Evolutionary conservation across 2,329 filamentous ascomycete species (phyloP).

Genomic region (Diaporthe amygdali): DNA sequence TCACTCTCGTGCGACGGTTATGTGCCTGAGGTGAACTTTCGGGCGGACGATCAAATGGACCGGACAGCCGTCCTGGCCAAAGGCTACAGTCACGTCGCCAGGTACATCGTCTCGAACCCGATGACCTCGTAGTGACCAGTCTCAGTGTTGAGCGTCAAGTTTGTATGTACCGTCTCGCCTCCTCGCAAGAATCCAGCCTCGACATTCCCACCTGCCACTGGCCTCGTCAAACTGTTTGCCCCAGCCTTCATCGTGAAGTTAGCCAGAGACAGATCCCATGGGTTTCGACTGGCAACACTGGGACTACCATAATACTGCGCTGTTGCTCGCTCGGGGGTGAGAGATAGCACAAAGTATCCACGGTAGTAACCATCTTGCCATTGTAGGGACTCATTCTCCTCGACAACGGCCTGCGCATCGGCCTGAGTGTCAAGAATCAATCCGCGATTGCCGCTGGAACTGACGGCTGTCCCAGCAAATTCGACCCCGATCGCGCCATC

Average conservation of each 20-base stretch:
- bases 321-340: conserved; percentile 62
- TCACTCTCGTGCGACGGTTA: too few relatives aligned
- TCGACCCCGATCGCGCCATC: conserved; percentile 64
- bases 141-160: conserved; percentile 7
- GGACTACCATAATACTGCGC: conserved; percentile 71
- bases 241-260: conserved; percentile 72
- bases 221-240: conserved; percentile 59
- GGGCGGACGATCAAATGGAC: too few relatives aligned
- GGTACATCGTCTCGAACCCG: conserved; percentile 7
- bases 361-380: conserved; percentile 78
- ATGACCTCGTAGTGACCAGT: not conserved
- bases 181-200: conserved; percentile 63
- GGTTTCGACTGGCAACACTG: conserved; percentile 62
- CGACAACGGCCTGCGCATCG: conserved; percentile 53
- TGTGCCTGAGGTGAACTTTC: too few relatives aligned
- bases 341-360: conserved; percentile 71
- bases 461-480: conserved; percentile 72
- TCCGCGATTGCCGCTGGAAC: conserved; percentile 61
- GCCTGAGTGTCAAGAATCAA: conserved; percentile 59
- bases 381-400: conserved; percentile 67
- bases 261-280: conserved; percentile 68
- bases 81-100: not conserved
- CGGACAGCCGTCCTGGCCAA: too few relatives aligned
- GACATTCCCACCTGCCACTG: conserved; percentile 46
- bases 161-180: conserved; percentile 26